A percentile compares a stretch with the other conserved stretches of the same genome.
Evolutionary conservation across 345 rosid species (phyloP).

Genomic region (Aegle marmelos): DNA sequence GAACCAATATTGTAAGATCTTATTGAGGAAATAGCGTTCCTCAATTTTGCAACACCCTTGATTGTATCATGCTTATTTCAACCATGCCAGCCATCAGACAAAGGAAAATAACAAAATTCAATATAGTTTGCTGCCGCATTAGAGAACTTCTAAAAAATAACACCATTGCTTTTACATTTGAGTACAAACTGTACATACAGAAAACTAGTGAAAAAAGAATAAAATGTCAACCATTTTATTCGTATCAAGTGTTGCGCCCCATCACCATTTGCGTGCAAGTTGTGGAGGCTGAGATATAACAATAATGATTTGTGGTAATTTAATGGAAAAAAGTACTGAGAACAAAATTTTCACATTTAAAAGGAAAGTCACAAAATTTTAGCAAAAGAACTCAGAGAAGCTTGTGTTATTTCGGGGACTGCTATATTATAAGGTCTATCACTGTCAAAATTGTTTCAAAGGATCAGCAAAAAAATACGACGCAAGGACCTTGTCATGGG

Average conservation of each 20-base stretch:
- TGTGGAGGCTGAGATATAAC: slow-evolving; percentile 14
- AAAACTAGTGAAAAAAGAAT: neutral
- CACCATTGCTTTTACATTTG: neutral
- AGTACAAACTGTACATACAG: neutral
- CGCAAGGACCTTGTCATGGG: slow-evolving; percentile 42
- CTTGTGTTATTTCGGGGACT: slow-evolving; percentile 22
- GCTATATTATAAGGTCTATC: slow-evolving; percentile 26
- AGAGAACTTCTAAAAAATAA: neutral
- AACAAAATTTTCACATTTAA: slow-evolving; percentile 16
- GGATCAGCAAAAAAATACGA: slow-evolving; percentile 6
- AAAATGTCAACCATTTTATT: slow-evolving; percentile 15
- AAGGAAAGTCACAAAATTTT: neutral
- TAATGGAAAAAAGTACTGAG: slow-evolving; percentile 18
- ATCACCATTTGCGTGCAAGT: slow-evolving; percentile 5
- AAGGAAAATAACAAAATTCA: neutral
- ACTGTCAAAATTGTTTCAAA: slow-evolving; percentile 37
- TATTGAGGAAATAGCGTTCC: too few species aligned
- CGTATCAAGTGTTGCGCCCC: neutral
- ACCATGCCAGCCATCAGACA: neutral
- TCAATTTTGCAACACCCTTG: too few species aligned
- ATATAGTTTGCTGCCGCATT: neutral
- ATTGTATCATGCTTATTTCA: too few species aligned
- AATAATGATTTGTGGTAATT: slow-evolving; percentile 5
- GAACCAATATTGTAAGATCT: too few species aligned
- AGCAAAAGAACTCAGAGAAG: neutral